phyloP scores from a whole-genome alignment of 371 early-diverging fungal genomes.

The Lichtheimia ornata region DNA sequence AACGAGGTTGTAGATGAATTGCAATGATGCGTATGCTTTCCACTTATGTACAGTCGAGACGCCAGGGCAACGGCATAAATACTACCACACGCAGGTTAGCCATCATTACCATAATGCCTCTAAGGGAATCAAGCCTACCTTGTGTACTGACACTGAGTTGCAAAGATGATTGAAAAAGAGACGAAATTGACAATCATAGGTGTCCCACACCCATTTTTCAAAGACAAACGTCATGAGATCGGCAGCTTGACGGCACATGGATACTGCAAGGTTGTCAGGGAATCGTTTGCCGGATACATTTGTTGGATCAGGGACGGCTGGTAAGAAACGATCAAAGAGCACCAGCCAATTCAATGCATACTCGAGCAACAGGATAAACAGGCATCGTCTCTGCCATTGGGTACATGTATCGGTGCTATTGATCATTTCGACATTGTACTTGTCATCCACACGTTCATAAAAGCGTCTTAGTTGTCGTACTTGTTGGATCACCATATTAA shows the following conservation, averaged over 20 bases:
- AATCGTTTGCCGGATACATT: constrained; percentile 7
- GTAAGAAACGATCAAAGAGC: constrained; percentile 17
- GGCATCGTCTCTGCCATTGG: constrained; percentile 14
- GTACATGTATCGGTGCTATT: not conserved
- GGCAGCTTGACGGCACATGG: constrained; percentile 25
- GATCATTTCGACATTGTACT: constrained; percentile 14
- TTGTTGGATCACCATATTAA: constrained; percentile 20
- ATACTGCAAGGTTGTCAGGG: constrained; percentile 20
- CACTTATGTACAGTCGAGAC: constrained; percentile 16
- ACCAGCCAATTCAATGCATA: constrained; percentile 25
- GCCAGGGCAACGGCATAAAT: constrained; percentile 10
- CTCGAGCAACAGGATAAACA: constrained; percentile 17
- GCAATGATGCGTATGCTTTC: constrained; percentile 26
- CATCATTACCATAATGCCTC: not conserved
- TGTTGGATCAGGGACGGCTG: constrained; percentile 4
- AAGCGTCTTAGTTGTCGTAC: constrained; percentile 21
- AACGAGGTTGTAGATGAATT: constrained; percentile 12
- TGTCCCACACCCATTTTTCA: constrained; percentile 21
- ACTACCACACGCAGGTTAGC: constrained; percentile 2
- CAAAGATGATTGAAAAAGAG: constrained; percentile 16
- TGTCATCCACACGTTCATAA: constrained; percentile 16
- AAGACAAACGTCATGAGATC: constrained; percentile 19
- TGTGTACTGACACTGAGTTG: constrained; percentile 19
- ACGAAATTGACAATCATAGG: constrained; percentile 21
- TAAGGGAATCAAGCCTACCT: constrained; percentile 8